Percentiles rank a stretch among this genome's conserved stretches.
These are phyloP conservation scores for Parasitella parasitica DNA, from an alignment of 371 early-diverging fungal species.

Conservation along the genomic window DNA sequence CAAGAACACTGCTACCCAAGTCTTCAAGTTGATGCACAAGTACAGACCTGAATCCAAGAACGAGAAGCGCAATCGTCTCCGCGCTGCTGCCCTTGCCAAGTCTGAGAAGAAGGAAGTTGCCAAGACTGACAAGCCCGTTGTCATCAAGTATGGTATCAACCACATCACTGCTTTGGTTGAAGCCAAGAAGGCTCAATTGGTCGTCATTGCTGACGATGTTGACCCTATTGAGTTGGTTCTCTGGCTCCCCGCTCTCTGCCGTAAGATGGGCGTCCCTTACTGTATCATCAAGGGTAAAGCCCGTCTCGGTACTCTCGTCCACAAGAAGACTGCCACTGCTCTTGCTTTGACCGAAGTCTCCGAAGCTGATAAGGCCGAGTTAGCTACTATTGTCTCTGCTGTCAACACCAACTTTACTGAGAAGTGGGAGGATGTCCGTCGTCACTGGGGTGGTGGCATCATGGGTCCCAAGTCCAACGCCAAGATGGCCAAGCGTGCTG, in stretches of 20 bases:
- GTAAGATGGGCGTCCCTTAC: constrained; percentile 99
- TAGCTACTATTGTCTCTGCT: constrained; percentile 86
- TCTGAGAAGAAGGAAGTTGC: constrained; percentile 87
- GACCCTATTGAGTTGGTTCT: constrained; percentile 99
- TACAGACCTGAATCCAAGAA: constrained; percentile 98
- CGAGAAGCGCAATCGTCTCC: constrained; percentile 96
- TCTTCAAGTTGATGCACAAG: constrained; percentile 96
- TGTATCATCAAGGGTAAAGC: constrained; percentile 98
- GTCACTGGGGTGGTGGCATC: constrained; percentile 96
- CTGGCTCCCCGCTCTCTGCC: constrained; percentile 99
- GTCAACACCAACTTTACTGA: constrained; percentile 93
- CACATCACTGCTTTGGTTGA: constrained; percentile 98
- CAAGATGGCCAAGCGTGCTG: constrained; percentile 77
- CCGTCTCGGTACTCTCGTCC: constrained; percentile 97
- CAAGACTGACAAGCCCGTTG: constrained; percentile 91
- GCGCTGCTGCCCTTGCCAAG: constrained; percentile 77
- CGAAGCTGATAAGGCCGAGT: constrained; percentile 93
- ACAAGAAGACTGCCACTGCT: constrained; percentile 99
- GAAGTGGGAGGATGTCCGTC: constrained; percentile 90
- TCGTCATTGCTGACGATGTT: constrained; percentile 99
- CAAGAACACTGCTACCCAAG: constrained; percentile 96
- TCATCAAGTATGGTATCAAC: constrained; percentile 99
- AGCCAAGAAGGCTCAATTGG: constrained; percentile 98
- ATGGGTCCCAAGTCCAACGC: constrained; percentile 92
- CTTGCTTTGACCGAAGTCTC: constrained; percentile 94